Evolutionary conservation across 2,329 filamentous ascomycete species (phyloP).

Genomic region (Sclerotiophoma versabilis): DNA sequence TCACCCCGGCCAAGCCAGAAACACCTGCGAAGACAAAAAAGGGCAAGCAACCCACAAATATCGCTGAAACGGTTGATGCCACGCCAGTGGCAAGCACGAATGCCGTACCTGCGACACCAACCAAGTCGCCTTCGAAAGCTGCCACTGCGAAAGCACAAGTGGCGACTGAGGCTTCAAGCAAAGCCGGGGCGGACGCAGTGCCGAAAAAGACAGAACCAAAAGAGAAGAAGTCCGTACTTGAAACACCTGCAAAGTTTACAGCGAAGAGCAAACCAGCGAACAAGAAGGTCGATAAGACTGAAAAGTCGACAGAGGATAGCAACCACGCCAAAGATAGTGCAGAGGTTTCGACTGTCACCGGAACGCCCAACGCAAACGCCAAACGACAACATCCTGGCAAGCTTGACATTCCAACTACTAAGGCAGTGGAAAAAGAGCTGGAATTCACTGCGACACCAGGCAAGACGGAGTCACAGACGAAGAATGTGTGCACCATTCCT

Average conservation of each 20-base stretch:
- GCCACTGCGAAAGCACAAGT: conserved; percentile 20
- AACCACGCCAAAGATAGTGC: conserved; percentile 23
- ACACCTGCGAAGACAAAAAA: conserved; percentile 43
- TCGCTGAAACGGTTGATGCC: conserved; percentile 2
- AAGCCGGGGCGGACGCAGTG: neutral
- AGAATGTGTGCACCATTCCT: conserved; percentile 34
- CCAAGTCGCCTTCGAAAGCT: conserved; percentile 22
- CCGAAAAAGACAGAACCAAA: conserved; percentile 21
- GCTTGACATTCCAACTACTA: conserved; percentile 54
- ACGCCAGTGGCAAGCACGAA: conserved; percentile 5
- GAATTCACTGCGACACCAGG: conserved; percentile 18
- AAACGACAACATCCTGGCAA: conserved; percentile 56
- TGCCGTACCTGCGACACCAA: conserved; percentile 30
- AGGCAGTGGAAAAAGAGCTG: conserved; percentile 29
- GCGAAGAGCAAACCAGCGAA: conserved; percentile 28
- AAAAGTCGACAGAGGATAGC: conserved; percentile 18
- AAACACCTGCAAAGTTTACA: conserved; percentile 25
- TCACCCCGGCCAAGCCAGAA: conserved; percentile 42
- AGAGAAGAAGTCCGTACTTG: conserved; percentile 24
- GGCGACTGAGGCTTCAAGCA: conserved; percentile 20
- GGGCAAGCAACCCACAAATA: conserved; percentile 25
- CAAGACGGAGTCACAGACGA: conserved; percentile 36
- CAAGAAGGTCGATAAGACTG: conserved; percentile 26
- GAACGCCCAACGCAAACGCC: conserved; percentile 20
- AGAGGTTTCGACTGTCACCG: conserved; percentile 11